Percentiles rank a stretch among this genome's conserved stretches.
Evolutionary conservation across 2,329 filamentous ascomycete genomes (phyloP).

Genomic region (Venturia nashicola): DNA sequence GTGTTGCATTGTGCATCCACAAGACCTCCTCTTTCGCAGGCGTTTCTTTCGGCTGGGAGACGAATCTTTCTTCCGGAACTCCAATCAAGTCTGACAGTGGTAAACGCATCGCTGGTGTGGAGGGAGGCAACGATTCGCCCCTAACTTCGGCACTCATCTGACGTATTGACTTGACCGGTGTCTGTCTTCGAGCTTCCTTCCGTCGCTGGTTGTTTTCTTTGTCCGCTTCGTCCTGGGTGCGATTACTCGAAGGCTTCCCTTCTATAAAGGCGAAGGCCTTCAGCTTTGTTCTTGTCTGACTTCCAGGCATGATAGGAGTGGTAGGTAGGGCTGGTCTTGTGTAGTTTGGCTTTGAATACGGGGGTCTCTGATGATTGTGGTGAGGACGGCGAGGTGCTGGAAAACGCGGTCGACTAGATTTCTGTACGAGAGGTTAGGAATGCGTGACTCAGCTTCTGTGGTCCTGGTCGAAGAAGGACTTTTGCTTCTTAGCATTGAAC

Average conservation of each 20-base stretch:
- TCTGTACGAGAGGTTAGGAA: not conserved
- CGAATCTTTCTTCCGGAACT: constrained; percentile 30
- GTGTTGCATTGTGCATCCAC: constrained; percentile 37
- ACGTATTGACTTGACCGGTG: not conserved
- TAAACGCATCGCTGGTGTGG: constrained; percentile 46
- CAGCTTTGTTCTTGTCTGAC: constrained; percentile 41
- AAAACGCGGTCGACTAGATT: constrained; percentile 18
- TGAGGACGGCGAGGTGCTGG: constrained; percentile 20
- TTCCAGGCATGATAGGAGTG: constrained; percentile 36
- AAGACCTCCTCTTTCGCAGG: constrained; percentile 50
- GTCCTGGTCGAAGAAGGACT: constrained; percentile 39
- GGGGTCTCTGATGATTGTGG: constrained; percentile 14
- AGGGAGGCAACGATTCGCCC: constrained; percentile 25
- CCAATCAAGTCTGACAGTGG: constrained; percentile 49
- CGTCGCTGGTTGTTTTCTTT: constrained; percentile 28
- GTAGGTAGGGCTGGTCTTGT: constrained; percentile 19
- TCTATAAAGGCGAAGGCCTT: constrained; percentile 41
- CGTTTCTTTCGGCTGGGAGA: constrained; percentile 25
- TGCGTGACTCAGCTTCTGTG: not conserved
- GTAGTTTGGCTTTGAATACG: constrained; percentile 6
- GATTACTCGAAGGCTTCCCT: constrained; percentile 17
- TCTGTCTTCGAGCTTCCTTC: constrained; percentile 13
- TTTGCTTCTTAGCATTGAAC: constrained; percentile 21
- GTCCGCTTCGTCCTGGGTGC: constrained; percentile 21
- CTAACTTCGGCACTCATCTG: not conserved